These are phyloP conservation scores for Neofusicoccum parvum DNA, from an alignment of 2,329 filamentous ascomycete species.

Conservation along the genomic window DNA sequence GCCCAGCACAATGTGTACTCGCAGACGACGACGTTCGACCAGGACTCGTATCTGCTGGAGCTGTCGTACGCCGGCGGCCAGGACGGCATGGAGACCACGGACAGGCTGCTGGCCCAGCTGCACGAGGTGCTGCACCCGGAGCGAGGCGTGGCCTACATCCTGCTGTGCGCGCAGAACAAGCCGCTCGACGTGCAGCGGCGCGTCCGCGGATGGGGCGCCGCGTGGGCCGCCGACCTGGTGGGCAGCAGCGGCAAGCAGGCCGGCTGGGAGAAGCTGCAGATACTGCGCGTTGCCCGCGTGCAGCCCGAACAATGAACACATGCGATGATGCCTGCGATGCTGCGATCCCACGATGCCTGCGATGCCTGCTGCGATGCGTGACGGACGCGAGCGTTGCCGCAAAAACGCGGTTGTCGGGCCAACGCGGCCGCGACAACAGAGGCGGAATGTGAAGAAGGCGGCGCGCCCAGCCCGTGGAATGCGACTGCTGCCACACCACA, in stretches of 20 bases:
- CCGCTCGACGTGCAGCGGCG: constrained; percentile 71
- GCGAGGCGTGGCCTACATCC: constrained; percentile 81
- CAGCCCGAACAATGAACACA: not conserved
- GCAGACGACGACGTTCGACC: constrained; percentile 60
- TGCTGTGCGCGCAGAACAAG: constrained; percentile 89
- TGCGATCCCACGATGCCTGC: too few species aligned
- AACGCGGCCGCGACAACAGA: not conserved
- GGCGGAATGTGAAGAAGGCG: too few species aligned
- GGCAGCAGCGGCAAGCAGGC: constrained; percentile 82
- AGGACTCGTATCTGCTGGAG: constrained; percentile 79
- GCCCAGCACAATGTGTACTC: constrained; percentile 27
- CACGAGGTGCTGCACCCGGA: constrained; percentile 62
- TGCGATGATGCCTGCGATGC: too few species aligned
- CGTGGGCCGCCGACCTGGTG: constrained; percentile 77
- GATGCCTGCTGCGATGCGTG: too few species aligned
- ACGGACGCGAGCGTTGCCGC: not conserved
- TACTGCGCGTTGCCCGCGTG: constrained; percentile 78
- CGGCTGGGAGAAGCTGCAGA: constrained; percentile 92
- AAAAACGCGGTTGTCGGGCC: constrained; percentile 4
- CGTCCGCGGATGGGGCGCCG: constrained; percentile 59
- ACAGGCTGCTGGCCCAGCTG: constrained; percentile 72
- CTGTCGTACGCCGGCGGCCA: constrained; percentile 86
- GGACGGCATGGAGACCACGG: constrained; percentile 93
- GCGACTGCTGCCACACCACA: not conserved
- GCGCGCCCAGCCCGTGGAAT: not conserved